Evolutionary conservation across 371 early-diverging fungal genomes (phyloP).

Genomic region (Sporodiniella umbellata): DNA sequence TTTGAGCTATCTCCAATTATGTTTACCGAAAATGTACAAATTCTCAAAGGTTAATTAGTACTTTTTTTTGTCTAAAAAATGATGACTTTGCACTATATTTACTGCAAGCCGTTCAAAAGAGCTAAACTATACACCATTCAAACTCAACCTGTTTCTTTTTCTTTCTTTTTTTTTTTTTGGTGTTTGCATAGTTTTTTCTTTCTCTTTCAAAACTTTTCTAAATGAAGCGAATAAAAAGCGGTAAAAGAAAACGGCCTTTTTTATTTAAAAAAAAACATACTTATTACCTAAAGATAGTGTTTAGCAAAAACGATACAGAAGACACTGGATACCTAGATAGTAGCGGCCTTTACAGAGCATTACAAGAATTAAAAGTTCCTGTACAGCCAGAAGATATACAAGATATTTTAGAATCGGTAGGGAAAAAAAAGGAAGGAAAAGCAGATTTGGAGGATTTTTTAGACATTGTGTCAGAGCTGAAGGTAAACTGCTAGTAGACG

Average conservation of each 20-base stretch:
- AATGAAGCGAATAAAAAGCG: constrained; percentile 12
- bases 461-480: constrained; percentile 24
- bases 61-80: too few relatives aligned
- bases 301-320: constrained; percentile 21
- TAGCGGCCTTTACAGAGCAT: constrained; percentile 21
- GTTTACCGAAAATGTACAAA: too few relatives aligned
- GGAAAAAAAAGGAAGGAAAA: constrained; percentile 23
- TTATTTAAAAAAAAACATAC: too few relatives aligned
- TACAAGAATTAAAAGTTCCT: constrained; percentile 18
- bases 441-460: constrained; percentile 30
- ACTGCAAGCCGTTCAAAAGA: too few relatives aligned
- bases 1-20: too few relatives aligned
- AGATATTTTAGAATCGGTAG: constrained; percentile 20
- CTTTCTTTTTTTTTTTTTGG: background rate
- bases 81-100: too few relatives aligned
- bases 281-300: too few relatives aligned
- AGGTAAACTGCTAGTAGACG: constrained; percentile 8
- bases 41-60: too few relatives aligned
- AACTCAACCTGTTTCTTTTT: background rate
- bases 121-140: too few relatives aligned
- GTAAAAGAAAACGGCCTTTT: constrained; percentile 2
- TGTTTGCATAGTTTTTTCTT: too few relatives aligned
- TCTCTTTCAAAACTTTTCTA: too few relatives aligned
- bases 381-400: constrained; percentile 14
- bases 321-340: constrained; percentile 24